Conservation (phyloP, 371 early-diverging fungal genomes). For the Rhizopus sp. region DNA sequence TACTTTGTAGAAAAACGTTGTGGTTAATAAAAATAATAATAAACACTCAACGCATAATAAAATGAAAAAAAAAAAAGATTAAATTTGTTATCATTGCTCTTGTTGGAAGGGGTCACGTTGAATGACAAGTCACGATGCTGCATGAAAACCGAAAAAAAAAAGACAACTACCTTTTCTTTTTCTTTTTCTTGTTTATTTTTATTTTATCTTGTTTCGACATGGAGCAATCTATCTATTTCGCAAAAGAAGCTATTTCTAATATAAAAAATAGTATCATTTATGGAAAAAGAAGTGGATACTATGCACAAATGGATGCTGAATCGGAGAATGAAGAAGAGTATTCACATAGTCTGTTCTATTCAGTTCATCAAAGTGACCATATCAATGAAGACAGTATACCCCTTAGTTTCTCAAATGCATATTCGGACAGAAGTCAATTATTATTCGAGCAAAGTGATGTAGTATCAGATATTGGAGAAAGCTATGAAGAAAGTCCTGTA, state of each 20-base stretch:
- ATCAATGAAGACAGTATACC: conserved; percentile 47
- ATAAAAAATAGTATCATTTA: conserved; percentile 32
- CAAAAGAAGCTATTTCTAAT: conserved; percentile 26
- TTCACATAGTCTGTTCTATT: conserved; percentile 46
- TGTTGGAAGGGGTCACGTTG: background rate
- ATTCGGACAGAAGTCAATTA: conserved; percentile 50
- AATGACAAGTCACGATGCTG: conserved; percentile 16
- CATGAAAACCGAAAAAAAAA: conserved; percentile 4
- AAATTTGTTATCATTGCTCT: too few species aligned
- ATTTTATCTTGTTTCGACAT: conserved; percentile 10
- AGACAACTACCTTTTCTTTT: background rate
- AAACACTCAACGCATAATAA: too few species aligned
- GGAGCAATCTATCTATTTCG: conserved; percentile 33
- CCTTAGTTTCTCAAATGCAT: conserved; percentile 42
- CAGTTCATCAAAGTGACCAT: conserved; percentile 32
- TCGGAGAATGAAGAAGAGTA: conserved; percentile 43
- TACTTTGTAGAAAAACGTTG: too few species aligned
- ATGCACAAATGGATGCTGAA: conserved; percentile 46
- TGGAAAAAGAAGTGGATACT: conserved; percentile 29
- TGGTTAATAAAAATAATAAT: too few species aligned
- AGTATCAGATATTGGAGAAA: conserved; percentile 14
- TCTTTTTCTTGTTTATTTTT: conserved; percentile 7
- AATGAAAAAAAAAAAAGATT: too few species aligned
- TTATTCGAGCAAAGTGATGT: conserved; percentile 35
- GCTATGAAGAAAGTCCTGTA: conserved; percentile 35